Conservation (phyloP, 2,329 filamentous ascomycete species). For the Alternaria sp. region DNA sequence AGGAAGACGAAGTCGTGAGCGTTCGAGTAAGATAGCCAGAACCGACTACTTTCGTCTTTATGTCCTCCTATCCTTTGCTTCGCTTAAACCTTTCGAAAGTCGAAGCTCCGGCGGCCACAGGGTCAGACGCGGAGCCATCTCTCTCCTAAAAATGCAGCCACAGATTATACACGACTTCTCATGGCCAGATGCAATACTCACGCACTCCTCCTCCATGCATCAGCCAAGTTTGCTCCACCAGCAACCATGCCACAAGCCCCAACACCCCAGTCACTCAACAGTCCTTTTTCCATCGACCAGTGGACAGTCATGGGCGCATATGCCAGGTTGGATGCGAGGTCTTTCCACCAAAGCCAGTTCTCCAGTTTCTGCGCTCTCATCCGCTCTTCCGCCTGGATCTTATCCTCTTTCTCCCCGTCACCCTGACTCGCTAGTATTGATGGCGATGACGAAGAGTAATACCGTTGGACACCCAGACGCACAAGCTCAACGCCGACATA, state of each 20-base stretch:
- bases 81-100: too few species aligned
- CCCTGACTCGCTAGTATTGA: conserved; percentile 2
- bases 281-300: conserved; percentile 71
- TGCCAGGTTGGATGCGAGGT: conserved; percentile 73
- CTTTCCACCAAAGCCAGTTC: conserved; percentile 66
- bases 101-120: too few species aligned
- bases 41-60: too few species aligned
- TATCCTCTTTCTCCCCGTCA: conserved; percentile 58
- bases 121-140: neutral
- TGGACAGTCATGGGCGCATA: conserved; percentile 87
- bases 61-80: too few species aligned
- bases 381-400: conserved; percentile 48
- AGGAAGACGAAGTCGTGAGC: neutral
- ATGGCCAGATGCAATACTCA: conserved; percentile 5
- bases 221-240: conserved; percentile 53
- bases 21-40: too few species aligned
- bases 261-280: conserved; percentile 66
- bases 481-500: conserved; percentile 81
- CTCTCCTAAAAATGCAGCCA: neutral
- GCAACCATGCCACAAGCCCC: conserved; percentile 66
- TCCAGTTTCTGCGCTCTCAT: conserved; percentile 39
- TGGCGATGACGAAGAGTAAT: conserved; percentile 21
- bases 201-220: conserved; percentile 56
- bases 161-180: too few species aligned
- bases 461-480: conserved; percentile 61